Conservation (phyloP, 805 yeast genomes). For the Ogataea glucozyma region DNA sequence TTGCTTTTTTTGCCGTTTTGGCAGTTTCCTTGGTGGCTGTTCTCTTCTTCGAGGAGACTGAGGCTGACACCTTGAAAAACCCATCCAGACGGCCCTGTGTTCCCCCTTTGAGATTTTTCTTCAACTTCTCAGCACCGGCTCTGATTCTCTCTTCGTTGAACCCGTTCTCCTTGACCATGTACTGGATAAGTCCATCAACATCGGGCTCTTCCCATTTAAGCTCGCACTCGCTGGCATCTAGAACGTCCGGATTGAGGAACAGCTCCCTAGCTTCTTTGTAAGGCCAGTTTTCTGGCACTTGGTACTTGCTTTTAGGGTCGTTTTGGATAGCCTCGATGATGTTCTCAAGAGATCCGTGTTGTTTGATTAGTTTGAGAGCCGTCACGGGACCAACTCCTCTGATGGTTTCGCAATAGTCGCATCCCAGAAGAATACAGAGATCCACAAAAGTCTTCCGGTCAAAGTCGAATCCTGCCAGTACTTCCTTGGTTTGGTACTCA, state of each 20-base stretch:
- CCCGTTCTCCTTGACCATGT: slow-evolving; percentile 83
- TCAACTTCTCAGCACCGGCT: slow-evolving; percentile 81
- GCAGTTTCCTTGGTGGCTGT: slow-evolving; percentile 35
- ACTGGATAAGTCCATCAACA: slow-evolving; percentile 77
- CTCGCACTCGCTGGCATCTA: slow-evolving; percentile 57
- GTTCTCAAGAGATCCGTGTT: slow-evolving; percentile 78
- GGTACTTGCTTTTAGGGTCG: slow-evolving; percentile 63
- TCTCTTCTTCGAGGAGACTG: slow-evolving; percentile 43
- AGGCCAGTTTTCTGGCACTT: slow-evolving; percentile 95
- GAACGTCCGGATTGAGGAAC: slow-evolving; percentile 80
- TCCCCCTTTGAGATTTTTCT: slow-evolving; percentile 80
- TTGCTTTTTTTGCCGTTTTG: slow-evolving; percentile 14
- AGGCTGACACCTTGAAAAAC: slow-evolving; percentile 66
- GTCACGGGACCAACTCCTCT: slow-evolving; percentile 96
- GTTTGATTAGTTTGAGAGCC: slow-evolving; percentile 83
- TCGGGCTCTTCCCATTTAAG: slow-evolving; percentile 91
- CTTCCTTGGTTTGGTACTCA: slow-evolving; percentile 68
- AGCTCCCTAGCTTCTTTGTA: slow-evolving; percentile 82
- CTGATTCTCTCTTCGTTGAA: slow-evolving; percentile 91
- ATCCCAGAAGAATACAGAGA: slow-evolving; percentile 88
- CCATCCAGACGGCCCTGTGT: slow-evolving; percentile 93
- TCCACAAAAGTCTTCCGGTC: slow-evolving; percentile 77
- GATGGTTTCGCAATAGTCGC: slow-evolving; percentile 96
- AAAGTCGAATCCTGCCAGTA: slow-evolving; percentile 77
- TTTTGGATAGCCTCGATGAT: slow-evolving; percentile 65